Conservation (phyloP, 805 yeast genomes). For the Diddensiella transvaalensis region DNA sequence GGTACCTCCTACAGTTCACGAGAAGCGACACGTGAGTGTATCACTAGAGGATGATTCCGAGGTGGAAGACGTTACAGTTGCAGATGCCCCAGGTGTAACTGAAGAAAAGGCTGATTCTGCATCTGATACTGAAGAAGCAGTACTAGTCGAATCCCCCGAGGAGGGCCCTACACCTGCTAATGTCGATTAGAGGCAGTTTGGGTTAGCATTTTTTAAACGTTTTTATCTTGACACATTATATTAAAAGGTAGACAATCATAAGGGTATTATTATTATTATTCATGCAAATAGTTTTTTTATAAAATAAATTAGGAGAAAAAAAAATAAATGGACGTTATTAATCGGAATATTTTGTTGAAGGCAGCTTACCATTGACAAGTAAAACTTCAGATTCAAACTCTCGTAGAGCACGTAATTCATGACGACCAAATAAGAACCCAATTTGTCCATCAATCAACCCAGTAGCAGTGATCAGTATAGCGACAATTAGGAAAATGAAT, state of each 20-base stretch:
- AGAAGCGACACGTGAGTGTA: constrained; percentile 28
- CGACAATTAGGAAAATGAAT: constrained; percentile 57
- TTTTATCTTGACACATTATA: too few species aligned
- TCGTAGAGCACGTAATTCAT: constrained; percentile 70
- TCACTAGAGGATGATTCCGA: constrained; percentile 19
- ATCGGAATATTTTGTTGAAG: too few species aligned
- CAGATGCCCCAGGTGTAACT: not conserved
- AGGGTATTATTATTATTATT: too few species aligned
- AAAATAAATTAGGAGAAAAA: too few species aligned
- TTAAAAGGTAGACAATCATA: not conserved
- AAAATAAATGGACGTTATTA: too few species aligned
- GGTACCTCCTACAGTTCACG: constrained; percentile 31
- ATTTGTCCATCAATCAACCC: constrained; percentile 77
- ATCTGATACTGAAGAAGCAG: constrained; percentile 5
- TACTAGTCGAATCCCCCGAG: constrained; percentile 12
- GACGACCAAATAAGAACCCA: constrained; percentile 71
- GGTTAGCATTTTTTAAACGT: too few species aligned
- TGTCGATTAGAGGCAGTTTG: not conserved
- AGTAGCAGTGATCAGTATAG: constrained; percentile 54
- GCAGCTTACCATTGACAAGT: constrained; percentile 23
- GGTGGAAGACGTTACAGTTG: constrained; percentile 3
- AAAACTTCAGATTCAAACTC: constrained; percentile 73
- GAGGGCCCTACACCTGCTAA: not conserved
- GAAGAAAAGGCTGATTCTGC: not conserved
- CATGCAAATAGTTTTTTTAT: too few species aligned